phyloP scores from a whole-genome alignment of 306 rosid species.

The Vigna radiata region DNA sequence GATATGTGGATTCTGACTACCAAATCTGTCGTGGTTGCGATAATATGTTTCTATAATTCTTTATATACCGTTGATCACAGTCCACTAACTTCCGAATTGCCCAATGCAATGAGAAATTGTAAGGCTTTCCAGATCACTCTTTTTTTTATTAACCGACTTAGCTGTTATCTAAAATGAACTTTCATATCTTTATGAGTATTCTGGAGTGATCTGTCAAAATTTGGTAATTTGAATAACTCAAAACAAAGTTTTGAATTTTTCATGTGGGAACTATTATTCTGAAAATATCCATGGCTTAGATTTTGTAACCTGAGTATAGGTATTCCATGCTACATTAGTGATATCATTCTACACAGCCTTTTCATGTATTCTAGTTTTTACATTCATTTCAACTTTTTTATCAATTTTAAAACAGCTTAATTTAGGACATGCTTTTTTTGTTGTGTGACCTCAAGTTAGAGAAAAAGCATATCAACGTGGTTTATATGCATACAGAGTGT shows the following conservation, averaged over 20 bases:
- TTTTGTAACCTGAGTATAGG: neutral
- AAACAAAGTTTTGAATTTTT: conserved; percentile 11
- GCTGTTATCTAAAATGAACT: neutral
- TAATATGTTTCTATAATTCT: neutral
- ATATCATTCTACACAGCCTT: neutral
- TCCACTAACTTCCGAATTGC: neutral
- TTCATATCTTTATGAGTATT: conserved; percentile 8
- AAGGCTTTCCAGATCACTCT: neutral
- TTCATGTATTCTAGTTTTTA: conserved; percentile 12
- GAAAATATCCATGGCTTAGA: neutral
- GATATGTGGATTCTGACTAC: neutral
- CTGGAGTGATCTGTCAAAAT: neutral
- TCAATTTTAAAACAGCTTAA: neutral
- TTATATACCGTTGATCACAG: conserved; percentile 1
- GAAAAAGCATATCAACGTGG: neutral
- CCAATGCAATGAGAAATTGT: neutral
- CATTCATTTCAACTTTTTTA: neutral
- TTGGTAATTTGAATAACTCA: conserved; percentile 9
- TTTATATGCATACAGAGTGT: conserved; percentile 7
- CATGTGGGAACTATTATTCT: conserved; percentile 17
- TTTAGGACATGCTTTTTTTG: neutral
- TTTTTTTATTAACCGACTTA: neutral
- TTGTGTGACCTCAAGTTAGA: conserved; percentile 21
- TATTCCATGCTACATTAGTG: neutral
- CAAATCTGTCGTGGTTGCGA: conserved; percentile 1